Evolutionary conservation across 1,284 basidiomycete genomes (phyloP), one percentile per base, ranked within the genome.

Genomic region (Naganishia albida): DNA sequence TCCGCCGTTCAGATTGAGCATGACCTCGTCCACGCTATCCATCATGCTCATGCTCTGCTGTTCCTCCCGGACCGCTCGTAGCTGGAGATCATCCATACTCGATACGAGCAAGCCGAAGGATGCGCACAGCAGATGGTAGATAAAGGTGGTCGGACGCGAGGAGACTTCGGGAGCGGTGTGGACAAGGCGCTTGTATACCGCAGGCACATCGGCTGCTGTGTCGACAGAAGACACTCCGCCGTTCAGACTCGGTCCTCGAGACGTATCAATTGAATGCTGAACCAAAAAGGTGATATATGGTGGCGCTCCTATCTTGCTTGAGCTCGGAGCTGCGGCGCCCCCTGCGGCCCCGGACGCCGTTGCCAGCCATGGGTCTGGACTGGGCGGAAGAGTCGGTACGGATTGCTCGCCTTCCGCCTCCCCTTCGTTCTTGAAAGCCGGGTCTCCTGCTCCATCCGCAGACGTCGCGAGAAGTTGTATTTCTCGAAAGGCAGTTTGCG

Each of bases 261-360:
- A 20, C 7, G 28, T 43, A 13, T 65, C 57, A 7, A 65, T n/a
- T 0, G 57, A 56, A 28, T 49, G 38, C 34, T 65, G 50, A 7
- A 65, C 43, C 23, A 59, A 10, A 16, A 49, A 62, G 28, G 64
- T 60, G 57, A 65, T 62, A 42, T 65, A 65, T 8, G 43, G 40
- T 3, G 64, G 64, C 20, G 64, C 46, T 42, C 46, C 18, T 25
- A 60, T 60, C 6, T 18, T 48, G 34, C 16, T 12, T 20, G 18
- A 40, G 15, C 7, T 28, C 4, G 16, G 7, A 10, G 30, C 12
- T 8, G 13, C 12, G 2, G n/a, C 28, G 16, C 23, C 16, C 7
- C 34, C 46, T 34, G 51, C 28, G 7, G 30, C 2, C 39, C 16
- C 39, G 16, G 30, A 8, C 20, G 20, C 15, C 13, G 16, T 20